These are phyloP conservation scores for Yamadazyma akitaensis DNA, from an alignment of 805 yeast species.

Conservation along the genomic window DNA sequence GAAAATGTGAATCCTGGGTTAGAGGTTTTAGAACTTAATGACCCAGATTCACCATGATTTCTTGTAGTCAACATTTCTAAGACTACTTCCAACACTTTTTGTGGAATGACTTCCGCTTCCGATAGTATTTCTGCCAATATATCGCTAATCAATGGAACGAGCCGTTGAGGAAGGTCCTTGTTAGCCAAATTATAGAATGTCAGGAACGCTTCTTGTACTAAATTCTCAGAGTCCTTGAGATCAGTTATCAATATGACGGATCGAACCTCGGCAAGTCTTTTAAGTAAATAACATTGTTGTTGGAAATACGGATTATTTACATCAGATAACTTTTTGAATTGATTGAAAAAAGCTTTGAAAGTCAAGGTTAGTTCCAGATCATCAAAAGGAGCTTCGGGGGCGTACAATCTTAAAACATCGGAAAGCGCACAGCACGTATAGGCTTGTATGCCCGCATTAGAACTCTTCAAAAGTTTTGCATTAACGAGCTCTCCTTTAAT, in stretches of 20 bases:
- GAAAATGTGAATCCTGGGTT: conserved; percentile 67
- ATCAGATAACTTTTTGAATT: conserved; percentile 54
- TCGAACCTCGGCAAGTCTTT: conserved; percentile 70
- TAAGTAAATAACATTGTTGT: conserved; percentile 63
- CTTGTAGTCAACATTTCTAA: conserved; percentile 55
- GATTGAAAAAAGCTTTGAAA: conserved; percentile 63
- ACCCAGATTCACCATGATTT: background rate
- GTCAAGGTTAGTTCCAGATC: conserved; percentile 58
- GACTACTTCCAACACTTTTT: conserved; percentile 56
- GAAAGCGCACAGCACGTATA: conserved; percentile 69
- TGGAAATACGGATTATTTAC: conserved; percentile 56
- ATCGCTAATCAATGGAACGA: conserved; percentile 64
- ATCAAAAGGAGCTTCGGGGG: conserved; percentile 88
- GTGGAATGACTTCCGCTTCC: conserved; percentile 65
- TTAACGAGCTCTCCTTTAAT: conserved; percentile 53
- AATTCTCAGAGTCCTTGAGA: conserved; percentile 55
- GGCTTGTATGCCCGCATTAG: conserved; percentile 67
- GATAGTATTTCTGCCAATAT: conserved; percentile 71
- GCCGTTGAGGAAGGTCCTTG: conserved; percentile 44
- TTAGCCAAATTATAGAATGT: conserved; percentile 55
- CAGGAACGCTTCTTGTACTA: conserved; percentile 56
- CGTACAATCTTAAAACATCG: conserved; percentile 72
- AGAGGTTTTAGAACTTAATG: conserved; percentile 22
- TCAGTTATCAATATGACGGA: conserved; percentile 74
- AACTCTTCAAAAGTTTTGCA: conserved; percentile 55